phyloP scores from a whole-genome alignment of 768 basidiomycete genomes.

The Pleurotus giganteus region DNA sequence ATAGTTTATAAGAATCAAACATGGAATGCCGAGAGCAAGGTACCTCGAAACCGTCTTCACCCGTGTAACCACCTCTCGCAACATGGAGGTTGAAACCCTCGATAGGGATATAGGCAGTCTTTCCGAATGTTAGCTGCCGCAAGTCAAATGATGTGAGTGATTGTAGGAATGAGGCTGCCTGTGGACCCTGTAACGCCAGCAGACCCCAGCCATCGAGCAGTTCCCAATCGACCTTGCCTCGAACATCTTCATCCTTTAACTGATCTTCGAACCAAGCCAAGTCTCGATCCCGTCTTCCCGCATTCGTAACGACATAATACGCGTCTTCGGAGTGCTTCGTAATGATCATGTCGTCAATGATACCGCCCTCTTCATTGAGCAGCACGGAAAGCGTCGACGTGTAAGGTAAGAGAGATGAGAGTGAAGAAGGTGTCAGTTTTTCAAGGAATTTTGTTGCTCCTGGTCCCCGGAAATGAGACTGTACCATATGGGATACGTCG shows the following conservation, averaged over 20 bases:
- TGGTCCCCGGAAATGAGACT: conserved; percentile 81
- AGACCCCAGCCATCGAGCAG: conserved; percentile 84
- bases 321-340: conserved; percentile 77
- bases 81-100: conserved; percentile 82
- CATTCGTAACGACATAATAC: conserved; percentile 97
- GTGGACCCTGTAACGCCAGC: conserved; percentile 90
- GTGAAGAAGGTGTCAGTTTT: conserved; percentile 85
- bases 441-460: conserved; percentile 80
- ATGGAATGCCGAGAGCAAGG: conserved; percentile 4
- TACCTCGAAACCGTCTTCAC: conserved; percentile 98
- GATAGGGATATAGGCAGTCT: conserved; percentile 76
- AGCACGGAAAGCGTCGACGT: conserved; percentile 86
- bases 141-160: conserved; percentile 74
- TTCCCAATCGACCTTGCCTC: conserved; percentile 74
- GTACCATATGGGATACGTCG: conserved; percentile 99
- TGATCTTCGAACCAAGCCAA: conserved; percentile 71
- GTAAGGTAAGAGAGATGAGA: conserved; percentile 64
- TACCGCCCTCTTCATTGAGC: conserved; percentile 87
- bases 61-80: conserved; percentile 94
- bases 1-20: conserved; percentile 3
- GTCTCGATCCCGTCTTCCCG: conserved; percentile 81
- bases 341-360: conserved; percentile 94
- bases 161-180: conserved; percentile 80
- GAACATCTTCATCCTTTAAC: conserved; percentile 50
- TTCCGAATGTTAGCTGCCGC: conserved; percentile 75